Percentiles rank a stretch among this genome's conserved stretches.
Evolutionary conservation across 768 basidiomycete species (phyloP).

Genomic region (Candolleomyces aberdarensis): DNA sequence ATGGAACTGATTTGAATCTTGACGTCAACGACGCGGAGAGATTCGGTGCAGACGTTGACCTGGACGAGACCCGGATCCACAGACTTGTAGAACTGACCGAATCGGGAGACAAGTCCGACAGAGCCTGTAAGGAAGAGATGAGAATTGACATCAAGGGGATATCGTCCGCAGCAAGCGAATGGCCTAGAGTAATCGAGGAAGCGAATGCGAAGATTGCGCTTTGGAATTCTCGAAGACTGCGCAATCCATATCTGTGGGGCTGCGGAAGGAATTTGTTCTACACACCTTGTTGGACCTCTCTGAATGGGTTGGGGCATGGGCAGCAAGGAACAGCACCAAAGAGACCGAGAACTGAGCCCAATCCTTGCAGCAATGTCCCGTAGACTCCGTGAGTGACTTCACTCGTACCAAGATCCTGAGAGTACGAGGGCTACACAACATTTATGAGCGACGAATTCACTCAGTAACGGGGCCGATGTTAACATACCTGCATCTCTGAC

Average conservation of each 20-base stretch:
- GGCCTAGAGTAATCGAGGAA: background rate
- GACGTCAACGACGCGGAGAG: conserved; percentile 83
- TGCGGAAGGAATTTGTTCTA: background rate
- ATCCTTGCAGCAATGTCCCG: conserved; percentile 70
- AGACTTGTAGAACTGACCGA: conserved; percentile 95
- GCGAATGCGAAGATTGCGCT: background rate
- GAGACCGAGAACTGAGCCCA: conserved; percentile 68
- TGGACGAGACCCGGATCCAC: conserved; percentile 91
- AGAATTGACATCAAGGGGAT: background rate
- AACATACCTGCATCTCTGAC: conserved; percentile 79
- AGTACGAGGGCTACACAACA: conserved; percentile 71
- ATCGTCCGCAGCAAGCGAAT: conserved; percentile 2
- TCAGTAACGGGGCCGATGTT: background rate
- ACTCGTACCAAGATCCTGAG: conserved; percentile 78
- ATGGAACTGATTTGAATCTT: conserved; percentile 93
- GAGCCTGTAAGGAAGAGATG: conserved; percentile 48
- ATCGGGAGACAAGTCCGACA: conserved; percentile 88
- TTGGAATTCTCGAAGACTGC: background rate
- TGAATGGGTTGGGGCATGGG: conserved; percentile 83
- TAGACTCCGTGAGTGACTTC: conserved; percentile 86
- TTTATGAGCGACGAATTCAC: background rate
- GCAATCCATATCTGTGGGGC: background rate
- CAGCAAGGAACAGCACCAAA: conserved; percentile 80
- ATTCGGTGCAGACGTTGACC: conserved; percentile 93
- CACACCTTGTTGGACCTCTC: conserved; percentile 78